Evolutionary conservation across 169 alveolate species (phyloP), one percentile per base, ranked within the genome.

Genomic region (Cryptosporidium xiaoi): DNA sequence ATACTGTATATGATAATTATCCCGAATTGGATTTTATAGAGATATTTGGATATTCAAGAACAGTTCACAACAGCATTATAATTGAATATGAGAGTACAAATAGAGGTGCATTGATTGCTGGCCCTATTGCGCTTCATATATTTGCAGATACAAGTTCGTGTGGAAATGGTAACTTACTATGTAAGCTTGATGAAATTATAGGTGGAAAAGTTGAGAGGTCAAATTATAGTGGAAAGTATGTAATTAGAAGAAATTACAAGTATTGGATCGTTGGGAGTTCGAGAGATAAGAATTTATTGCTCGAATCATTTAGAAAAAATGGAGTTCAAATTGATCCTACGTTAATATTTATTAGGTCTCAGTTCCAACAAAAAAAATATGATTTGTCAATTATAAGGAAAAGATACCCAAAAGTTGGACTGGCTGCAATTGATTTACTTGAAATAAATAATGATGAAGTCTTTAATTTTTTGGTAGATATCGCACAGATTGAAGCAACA

Each of bases 391-490:
- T 15, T 44, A 27, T 77, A 27, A 33, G 64, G 16, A 60, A 40
- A 40, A 56, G 27, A 44, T 62, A 36, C 16, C 87, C 87, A 44
- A 46, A 62, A 13, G 31, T 34, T 24, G 87, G 87, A 12, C 24
- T 44, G 36, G 77, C 64, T 20, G 40, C 64, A 10, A 60, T 62
- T 40, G 87, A 77, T 44, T 77, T 77, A 62, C 3, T 77, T 31
- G 18, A 77, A 8, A 24, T 62, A 2, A 53, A 56, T 40, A 55
- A 62, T 20, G 77, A 77, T 60, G 87, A 77, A 60, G 87, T 77
- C 27, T 77, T 77, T 77, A 77, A 77, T 60, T 77, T 77, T 40
- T 51, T 77, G 34, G 71, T 77, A 60, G 87, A 77, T 56, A 60
- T 44, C 77, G 36, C 33, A n/a, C 87, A 77, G 40, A 77, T 77